Base-by-base conservation (phyloP, 2,329 filamentous ascomycete genomes). In the Aureobasidium zeae region DNA sequence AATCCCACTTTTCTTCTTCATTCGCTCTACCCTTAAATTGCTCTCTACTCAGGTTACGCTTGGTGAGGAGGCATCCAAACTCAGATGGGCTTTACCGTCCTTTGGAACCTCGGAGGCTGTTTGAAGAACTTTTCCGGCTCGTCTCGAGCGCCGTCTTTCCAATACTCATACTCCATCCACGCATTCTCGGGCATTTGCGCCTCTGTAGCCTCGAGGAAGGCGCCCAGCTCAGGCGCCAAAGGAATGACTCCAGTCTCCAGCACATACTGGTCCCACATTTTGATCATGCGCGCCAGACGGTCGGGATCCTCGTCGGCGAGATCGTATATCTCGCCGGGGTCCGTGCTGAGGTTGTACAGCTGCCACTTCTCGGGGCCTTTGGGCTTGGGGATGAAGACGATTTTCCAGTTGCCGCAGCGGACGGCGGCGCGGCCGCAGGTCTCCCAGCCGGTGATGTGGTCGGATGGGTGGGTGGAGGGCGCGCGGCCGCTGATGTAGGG, bases 151-250 rank as follows among this genome's bases (percentile, higher is more conserved):
- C 71, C 71, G 3, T 67, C 63, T 48, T 73, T 71, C 75, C 75
- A 80, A 50, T 79, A 79, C 57, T 79, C 74, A 56, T 77, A 78
- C 60, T 79, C 75, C 61, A 79, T 78, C 76, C 74, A 79, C 5
- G 70, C 73, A 53, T 79, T 76, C 57, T 80, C 74, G 0, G 71
- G 72, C 76, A 79, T 79, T 64, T 79, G 75, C 47, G 71, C 74
- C 57, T 80, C 76, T 52, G 72, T 76, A 0, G 74, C 75, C 45
- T 72, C 72, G 41, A 80, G 62, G 62, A 72, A 79, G 2, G 70
- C 61, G 0, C 76, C 76, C 31, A 79, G 56, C 48, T 74, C 75
- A 2, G 73, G 76, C 38, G 71, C 72, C 29, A 79, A 58, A 19
- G 74, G 74, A n/a, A 77, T 64, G 1, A 79, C 73, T 2, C 75